Evolutionary conservation across 495 filamentous ascomycete genomes (phyloP), one percentile per base, ranked within the genome.

Genomic region (Hyaloscypha finlandica): DNA sequence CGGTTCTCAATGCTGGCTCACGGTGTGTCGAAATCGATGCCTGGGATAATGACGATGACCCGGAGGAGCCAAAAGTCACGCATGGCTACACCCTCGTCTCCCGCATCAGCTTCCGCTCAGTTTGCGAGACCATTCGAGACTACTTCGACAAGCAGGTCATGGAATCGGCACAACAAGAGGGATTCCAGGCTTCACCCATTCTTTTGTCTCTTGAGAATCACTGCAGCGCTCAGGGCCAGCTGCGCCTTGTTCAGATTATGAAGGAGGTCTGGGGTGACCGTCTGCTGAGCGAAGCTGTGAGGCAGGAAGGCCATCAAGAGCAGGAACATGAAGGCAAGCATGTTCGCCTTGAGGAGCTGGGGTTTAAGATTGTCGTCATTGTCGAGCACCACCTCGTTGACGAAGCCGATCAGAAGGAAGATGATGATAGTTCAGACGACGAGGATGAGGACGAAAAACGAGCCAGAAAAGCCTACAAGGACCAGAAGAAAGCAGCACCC

Each of bases 11-110:
- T 6, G 76, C 82, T 5, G 84, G 84, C 20, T 81, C 83, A 8
- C 69, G 83, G 16, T 86, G 84, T 65, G 81, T 86, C n/a, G 84
- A 86, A 71, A 86, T 86, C 48, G 83, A 85, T 64, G 84, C 81
- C 11, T 86, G 84, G 83, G 82, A 86, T 65, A 75, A 83, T 61
- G 70, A 77, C 19, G 80, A 85, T 30, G 66, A 83, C 63, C 66
- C 61, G 8, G 75, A 78, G 14, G 84, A 85, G 61, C 84, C 83
- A 0, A 85, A 85, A 66, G 83, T 85, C 39, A 86, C 84, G 4
- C 83, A 86, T 61, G 83, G 83, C 0, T 85, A 79, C 61, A 86
- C 83, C 1, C 76, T 86, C 2, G 81, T 84, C 4, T 84, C 81
- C 25, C 74, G 85, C 67, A 83, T 86, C 52, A 77, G 77, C 4